These are phyloP conservation scores for Wallacemonas sp. DNA, from an alignment of 208 protist species.

Conservation along the genomic window DNA sequence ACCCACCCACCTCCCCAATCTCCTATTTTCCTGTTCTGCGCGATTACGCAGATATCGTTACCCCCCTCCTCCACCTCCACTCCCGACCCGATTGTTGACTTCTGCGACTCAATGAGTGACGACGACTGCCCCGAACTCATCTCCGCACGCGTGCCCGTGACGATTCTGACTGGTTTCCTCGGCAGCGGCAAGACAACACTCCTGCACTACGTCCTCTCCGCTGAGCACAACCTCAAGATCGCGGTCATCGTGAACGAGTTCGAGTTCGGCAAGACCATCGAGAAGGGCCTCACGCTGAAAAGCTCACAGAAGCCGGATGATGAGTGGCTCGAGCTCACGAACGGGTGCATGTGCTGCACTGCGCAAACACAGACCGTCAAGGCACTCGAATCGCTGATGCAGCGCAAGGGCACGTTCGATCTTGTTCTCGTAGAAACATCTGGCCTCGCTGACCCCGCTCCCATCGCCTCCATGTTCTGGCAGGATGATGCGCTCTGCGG, in stretches of 20 bases:
- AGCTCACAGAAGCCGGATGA: slow-evolving; percentile 92
- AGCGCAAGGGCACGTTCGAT: slow-evolving; percentile 87
- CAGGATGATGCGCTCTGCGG: slow-evolving; percentile 89
- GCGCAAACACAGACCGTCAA: slow-evolving; percentile 87
- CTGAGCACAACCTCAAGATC: slow-evolving; percentile 87
- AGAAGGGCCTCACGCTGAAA: slow-evolving; percentile 90
- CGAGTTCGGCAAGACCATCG: slow-evolving; percentile 90
- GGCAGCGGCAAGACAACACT: slow-evolving; percentile 95
- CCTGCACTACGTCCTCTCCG: slow-evolving; percentile 91
- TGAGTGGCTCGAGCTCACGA: slow-evolving; percentile 95
- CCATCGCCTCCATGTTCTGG: slow-evolving; percentile 94
- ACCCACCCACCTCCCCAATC: no score
- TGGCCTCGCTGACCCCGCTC: slow-evolving; percentile 92
- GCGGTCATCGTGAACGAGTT: slow-evolving; percentile 96
- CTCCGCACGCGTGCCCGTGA: slow-evolving; percentile 80
- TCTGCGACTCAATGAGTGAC: slow-evolving; percentile 37
- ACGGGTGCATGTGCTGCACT: slow-evolving; percentile 96
- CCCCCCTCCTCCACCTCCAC: background rate
- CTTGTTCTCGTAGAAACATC: slow-evolving; percentile 91
- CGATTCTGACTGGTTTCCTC: slow-evolving; percentile 94
- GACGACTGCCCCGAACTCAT: slow-evolving; percentile 87
- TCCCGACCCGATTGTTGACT: background rate
- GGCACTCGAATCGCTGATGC: slow-evolving; percentile 85
- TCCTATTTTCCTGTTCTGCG: no score
- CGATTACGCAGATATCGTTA: no score